These are phyloP conservation scores for Aspergillus sp. DNA, from an alignment of 2,329 filamentous ascomycete species.

Conservation along the genomic window DNA sequence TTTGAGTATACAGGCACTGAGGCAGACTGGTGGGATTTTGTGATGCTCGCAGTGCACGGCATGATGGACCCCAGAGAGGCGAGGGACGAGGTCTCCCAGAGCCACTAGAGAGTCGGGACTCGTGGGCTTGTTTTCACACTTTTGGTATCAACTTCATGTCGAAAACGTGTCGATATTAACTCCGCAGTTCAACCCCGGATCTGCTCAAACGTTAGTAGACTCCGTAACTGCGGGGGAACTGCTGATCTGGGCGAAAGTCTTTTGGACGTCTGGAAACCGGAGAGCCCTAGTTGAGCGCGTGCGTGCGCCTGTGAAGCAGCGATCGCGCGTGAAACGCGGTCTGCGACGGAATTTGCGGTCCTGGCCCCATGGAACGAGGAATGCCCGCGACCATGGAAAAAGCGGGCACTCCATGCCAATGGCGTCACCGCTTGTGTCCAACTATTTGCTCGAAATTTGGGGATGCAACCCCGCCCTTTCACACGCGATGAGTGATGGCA, in stretches of 20 bases:
- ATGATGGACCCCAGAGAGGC: slow-evolving; percentile 4
- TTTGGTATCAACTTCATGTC: neutral
- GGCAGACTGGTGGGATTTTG: slow-evolving; percentile 16
- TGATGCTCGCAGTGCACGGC: slow-evolving; percentile 7
- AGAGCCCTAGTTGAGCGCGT: neutral
- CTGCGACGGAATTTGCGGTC: neutral
- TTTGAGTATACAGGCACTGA: slow-evolving; percentile 9
- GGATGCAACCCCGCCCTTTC: slow-evolving; percentile 1
- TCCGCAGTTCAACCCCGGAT: slow-evolving; percentile 8
- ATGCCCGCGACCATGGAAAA: neutral
- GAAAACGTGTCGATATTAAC: neutral
- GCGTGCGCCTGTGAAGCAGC: neutral
- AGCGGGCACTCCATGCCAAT: neutral
- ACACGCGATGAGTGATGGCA: neutral
- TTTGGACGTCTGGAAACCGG: neutral
- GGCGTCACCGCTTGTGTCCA: neutral
- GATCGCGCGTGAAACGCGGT: neutral
- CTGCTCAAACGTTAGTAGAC: neutral
- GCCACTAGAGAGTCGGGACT: neutral
- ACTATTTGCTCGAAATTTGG: neutral
- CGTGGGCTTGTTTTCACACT: neutral
- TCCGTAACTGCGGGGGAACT: slow-evolving; percentile 1
- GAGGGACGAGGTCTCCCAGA: neutral
- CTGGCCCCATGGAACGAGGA: neutral
- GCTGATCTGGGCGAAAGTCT: neutral